phyloP scores from a whole-genome alignment of 139 green algal genomes.

The Zygnema circumcarinatum region DNA sequence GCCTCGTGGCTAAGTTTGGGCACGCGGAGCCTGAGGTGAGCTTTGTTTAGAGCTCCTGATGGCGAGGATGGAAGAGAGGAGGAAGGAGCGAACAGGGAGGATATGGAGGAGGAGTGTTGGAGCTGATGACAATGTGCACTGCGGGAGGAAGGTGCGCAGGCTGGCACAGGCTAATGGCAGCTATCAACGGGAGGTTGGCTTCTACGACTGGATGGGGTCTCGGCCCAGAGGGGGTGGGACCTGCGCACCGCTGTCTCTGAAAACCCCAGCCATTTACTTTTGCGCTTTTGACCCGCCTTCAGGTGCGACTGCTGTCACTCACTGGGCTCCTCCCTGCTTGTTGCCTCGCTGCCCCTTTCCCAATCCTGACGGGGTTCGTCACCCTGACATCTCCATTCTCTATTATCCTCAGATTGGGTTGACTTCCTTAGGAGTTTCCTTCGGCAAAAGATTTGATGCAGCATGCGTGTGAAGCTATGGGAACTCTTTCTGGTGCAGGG shows the following conservation, averaged over 20 bases:
- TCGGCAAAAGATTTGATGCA: too few species aligned
- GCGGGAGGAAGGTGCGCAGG: not conserved
- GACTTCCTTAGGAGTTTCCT: too few species aligned
- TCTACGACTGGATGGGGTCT: slow-evolving; percentile 19
- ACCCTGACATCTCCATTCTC: too few species aligned
- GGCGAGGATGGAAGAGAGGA: not conserved
- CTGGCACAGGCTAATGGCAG: slow-evolving; percentile 22
- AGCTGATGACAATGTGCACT: not conserved
- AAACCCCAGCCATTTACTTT: slow-evolving; percentile 24
- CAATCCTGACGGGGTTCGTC: too few species aligned
- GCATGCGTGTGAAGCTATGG: too few species aligned
- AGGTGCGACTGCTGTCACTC: not conserved
- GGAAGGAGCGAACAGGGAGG: not conserved
- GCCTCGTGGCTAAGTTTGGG: slow-evolving; percentile 6
- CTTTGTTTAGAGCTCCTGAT: not conserved
- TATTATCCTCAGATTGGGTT: too few species aligned
- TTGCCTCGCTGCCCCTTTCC: too few species aligned
- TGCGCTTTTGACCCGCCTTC: not conserved
- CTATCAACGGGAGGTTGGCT: slow-evolving; percentile 9
- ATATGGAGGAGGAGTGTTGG: not conserved
- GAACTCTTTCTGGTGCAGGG: not conserved
- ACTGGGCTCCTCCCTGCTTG: too few species aligned
- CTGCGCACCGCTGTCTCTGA: not conserved
- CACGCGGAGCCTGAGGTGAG: slow-evolving; percentile 6
- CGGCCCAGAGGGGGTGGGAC: not conserved